Conservation (phyloP, 352 stramenopile genomes). For the Vaucheria bursata region DNA sequence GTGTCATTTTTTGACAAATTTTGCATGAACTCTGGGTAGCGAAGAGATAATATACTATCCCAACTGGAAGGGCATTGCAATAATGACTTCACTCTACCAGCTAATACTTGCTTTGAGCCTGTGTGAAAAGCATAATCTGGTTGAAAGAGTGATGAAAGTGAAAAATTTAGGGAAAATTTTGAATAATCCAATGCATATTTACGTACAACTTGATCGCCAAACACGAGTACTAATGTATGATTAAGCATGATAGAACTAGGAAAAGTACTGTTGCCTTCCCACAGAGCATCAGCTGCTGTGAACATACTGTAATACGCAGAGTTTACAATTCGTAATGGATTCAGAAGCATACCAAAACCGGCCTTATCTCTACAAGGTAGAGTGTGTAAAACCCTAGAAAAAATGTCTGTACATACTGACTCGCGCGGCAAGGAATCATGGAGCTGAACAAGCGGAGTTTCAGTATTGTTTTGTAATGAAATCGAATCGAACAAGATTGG, state of each 20-base stretch:
- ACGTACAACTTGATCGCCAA: slow-evolving; percentile 11
- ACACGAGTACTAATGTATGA: slow-evolving; percentile 32
- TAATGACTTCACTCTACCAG: neutral
- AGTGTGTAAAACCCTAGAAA: slow-evolving; percentile 28
- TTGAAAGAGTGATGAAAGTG: neutral
- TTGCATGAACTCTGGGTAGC: neutral
- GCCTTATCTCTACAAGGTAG: slow-evolving; percentile 25
- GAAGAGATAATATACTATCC: too few species aligned
- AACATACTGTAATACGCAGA: slow-evolving; percentile 31
- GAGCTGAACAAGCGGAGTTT: too few species aligned
- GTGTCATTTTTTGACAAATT: too few species aligned
- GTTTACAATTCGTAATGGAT: slow-evolving; percentile 23
- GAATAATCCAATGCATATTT: too few species aligned
- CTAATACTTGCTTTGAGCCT: slow-evolving; percentile 12
- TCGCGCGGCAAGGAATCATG: slow-evolving; percentile 34
- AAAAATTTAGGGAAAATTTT: too few species aligned
- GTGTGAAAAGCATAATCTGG: slow-evolving; percentile 12
- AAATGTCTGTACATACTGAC: slow-evolving; percentile 38
- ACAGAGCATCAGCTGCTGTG: too few species aligned
- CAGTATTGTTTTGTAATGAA: too few species aligned
- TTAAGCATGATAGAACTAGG: too few species aligned
- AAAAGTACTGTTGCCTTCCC: neutral
- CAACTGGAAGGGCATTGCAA: too few species aligned
- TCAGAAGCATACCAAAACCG: slow-evolving; percentile 21
- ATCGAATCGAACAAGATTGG: too few species aligned